These are phyloP conservation scores for Casuarina glauca DNA, from an alignment of 306 rosid species.

Conservation along the genomic window DNA sequence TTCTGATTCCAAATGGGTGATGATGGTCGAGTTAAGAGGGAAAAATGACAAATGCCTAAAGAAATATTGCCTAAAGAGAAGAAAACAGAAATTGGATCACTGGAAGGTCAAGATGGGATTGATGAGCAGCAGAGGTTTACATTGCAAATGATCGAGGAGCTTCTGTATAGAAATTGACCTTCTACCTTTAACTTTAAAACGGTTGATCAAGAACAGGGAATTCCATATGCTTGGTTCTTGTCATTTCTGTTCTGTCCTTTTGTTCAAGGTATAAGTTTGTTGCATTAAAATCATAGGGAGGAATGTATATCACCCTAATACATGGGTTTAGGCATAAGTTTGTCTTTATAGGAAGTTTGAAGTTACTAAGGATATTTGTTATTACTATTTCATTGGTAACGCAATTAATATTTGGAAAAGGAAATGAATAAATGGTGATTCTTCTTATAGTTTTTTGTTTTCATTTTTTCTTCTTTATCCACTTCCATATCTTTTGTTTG, in stretches of 20 bases:
- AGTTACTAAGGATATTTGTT: neutral
- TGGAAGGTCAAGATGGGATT: conserved; percentile 27
- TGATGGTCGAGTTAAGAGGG: conserved; percentile 67
- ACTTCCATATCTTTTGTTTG: too few species aligned
- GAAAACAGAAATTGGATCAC: conserved; percentile 14
- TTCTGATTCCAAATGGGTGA: conserved; percentile 72
- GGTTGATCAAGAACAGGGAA: conserved; percentile 3
- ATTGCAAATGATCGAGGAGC: conserved; percentile 85
- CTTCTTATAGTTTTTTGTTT: too few species aligned
- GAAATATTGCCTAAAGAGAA: neutral
- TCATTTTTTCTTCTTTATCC: too few species aligned
- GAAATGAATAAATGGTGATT: neutral
- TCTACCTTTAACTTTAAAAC: too few species aligned
- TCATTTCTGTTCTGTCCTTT: conserved; percentile 20
- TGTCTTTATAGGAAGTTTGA: neutral
- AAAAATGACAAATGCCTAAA: conserved; percentile 14
- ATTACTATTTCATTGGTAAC: neutral
- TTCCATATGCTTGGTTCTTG: conserved; percentile 13
- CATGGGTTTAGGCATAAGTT: conserved; percentile 8
- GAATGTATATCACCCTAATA: conserved; percentile 1
- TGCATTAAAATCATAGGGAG: conserved; percentile 17
- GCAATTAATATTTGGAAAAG: neutral
- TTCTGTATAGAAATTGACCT: conserved; percentile 50
- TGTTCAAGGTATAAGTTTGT: conserved; percentile 24
- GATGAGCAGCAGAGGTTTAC: conserved; percentile 60